A percentile compares a stretch with the other conserved stretches of the same genome.
phyloP scores from a whole-genome alignment of 805 yeast genomes.

The Scheffersomyces stipitis region DNA sequence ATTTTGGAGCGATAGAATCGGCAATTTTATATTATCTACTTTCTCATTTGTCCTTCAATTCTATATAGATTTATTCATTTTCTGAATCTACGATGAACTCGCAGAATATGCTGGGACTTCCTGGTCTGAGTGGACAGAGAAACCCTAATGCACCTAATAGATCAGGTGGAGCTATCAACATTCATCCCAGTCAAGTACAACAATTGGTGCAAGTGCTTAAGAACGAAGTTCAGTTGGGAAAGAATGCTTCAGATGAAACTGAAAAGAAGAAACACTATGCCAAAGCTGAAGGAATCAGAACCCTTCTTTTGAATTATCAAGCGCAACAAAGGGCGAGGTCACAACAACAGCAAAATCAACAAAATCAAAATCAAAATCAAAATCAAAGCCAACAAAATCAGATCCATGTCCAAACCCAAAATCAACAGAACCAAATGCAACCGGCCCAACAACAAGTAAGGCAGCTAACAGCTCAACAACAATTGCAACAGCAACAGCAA shows the following conservation, averaged over 20 bases:
- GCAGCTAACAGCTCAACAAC: slow-evolving; percentile 12
- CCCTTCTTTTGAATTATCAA: slow-evolving; percentile 55
- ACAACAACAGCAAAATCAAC: slow-evolving; percentile 16
- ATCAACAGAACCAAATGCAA: slow-evolving; percentile 11
- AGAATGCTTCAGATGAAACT: slow-evolving; percentile 57
- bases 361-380: slow-evolving; percentile 19
- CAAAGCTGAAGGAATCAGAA: slow-evolving; percentile 64
- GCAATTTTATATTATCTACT: no score
- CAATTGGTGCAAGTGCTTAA: slow-evolving; percentile 61
- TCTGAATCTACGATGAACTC: no score
- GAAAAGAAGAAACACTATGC: slow-evolving; percentile 58
- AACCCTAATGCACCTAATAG: not conserved
- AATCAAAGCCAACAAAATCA: slow-evolving; percentile 11
- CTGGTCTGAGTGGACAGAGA: slow-evolving; percentile 3
- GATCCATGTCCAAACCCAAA: slow-evolving; percentile 7
- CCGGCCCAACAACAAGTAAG: slow-evolving; percentile 7
- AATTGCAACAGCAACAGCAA: slow-evolving; percentile 30
- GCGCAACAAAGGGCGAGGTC: slow-evolving; percentile 37
- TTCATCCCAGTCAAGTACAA: slow-evolving; percentile 54
- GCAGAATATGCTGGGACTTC: no score
- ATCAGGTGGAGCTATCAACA: slow-evolving; percentile 13
- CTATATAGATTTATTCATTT: no score
- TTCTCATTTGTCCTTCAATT: no score
- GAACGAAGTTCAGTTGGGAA: slow-evolving; percentile 60
- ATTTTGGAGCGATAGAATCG: no score